Percentiles rank a stretch among this genome's conserved stretches.
Conservation (phyloP, 805 yeast species). For the Wickerhamomyces mucosus region DNA sequence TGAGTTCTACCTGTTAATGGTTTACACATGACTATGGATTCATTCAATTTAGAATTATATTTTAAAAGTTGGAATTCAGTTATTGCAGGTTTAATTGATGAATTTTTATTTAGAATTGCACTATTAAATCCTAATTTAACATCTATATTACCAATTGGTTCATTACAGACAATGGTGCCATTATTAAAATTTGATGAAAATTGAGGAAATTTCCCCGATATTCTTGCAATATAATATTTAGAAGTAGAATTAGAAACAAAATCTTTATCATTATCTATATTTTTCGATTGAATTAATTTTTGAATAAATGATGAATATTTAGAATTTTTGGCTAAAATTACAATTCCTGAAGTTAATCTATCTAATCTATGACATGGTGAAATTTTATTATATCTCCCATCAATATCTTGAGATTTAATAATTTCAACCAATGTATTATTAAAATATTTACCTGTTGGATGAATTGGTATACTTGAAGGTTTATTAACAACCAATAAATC, state of each 20-base stretch:
- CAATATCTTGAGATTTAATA: conserved; percentile 60
- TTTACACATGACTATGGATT: conserved; percentile 64
- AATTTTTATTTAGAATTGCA: no score
- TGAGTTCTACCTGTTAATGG: conserved; percentile 94
- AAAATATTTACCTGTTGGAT: conserved; percentile 84
- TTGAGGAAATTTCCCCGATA: conserved; percentile 79
- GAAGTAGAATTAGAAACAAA: conserved; percentile 57
- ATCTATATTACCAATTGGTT: conserved; percentile 59
- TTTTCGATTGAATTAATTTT: conserved; percentile 41
- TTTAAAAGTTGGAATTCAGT: conserved; percentile 36
- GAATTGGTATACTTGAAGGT: conserved; percentile 93
- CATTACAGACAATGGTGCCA: conserved; percentile 51
- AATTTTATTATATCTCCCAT: conserved; percentile 44
- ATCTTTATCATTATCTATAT: no score
- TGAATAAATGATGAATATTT: conserved; percentile 64
- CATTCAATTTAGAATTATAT: conserved; percentile 5
- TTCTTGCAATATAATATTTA: conserved; percentile 74
- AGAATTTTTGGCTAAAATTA: conserved; percentile 33
- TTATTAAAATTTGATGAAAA: no score
- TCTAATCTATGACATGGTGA: conserved; percentile 90
- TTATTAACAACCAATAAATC: conserved; percentile 78
- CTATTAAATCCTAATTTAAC: conserved; percentile 67
- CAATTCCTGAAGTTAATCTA: conserved; percentile 90
- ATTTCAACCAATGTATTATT: conserved; percentile 70
- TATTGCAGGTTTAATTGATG: conserved; percentile 46